Percentiles rank a stretch among this genome's conserved stretches.
These are phyloP conservation scores for Candida lessepsii DNA, from an alignment of 805 yeast genomes.

Conservation along the genomic window DNA sequence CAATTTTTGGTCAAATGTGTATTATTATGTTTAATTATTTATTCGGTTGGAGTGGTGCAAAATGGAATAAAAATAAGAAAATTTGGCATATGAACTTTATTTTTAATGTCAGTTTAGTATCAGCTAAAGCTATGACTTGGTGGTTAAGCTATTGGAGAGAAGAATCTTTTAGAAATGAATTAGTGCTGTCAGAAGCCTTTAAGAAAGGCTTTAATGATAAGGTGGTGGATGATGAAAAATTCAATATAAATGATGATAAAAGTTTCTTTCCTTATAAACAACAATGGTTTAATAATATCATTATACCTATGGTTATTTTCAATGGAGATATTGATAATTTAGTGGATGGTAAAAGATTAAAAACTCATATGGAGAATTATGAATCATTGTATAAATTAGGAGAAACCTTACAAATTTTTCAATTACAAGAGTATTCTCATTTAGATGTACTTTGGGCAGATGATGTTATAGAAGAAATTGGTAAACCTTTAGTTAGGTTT, in stretches of 20 bases:
- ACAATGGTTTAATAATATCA: constrained; percentile 48
- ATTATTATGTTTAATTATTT: constrained; percentile 83
- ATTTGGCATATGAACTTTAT: constrained; percentile 73
- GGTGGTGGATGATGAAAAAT: constrained; percentile 20
- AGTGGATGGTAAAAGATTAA: constrained; percentile 71
- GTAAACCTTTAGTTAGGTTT: constrained; percentile 28
- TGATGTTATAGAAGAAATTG: constrained; percentile 66
- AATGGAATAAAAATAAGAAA: constrained; percentile 62
- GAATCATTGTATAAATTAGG: constrained; percentile 49
- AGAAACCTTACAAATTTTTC: constrained; percentile 36
- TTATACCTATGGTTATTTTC: constrained; percentile 63
- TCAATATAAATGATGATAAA: constrained; percentile 30
- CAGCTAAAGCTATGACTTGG: constrained; percentile 85
- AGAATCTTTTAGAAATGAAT: constrained; percentile 40
- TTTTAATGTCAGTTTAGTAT: constrained; percentile 82
- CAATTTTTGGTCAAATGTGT: constrained; percentile 58
- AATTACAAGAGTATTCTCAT: constrained; percentile 71
- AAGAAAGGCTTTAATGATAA: constrained; percentile 25
- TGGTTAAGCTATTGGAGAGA: constrained; percentile 58
- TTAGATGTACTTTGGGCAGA: constrained; percentile 92
- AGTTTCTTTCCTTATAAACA: constrained; percentile 52
- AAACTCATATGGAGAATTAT: constrained; percentile 57
- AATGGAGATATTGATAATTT: constrained; percentile 72
- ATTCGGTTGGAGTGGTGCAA: constrained; percentile 80
- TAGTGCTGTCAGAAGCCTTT: constrained; percentile 33